A percentile compares a stretch with the other conserved stretches of the same genome.
phyloP scores from a whole-genome alignment of 495 filamentous ascomycete genomes.

The Extremus antarcticus region DNA sequence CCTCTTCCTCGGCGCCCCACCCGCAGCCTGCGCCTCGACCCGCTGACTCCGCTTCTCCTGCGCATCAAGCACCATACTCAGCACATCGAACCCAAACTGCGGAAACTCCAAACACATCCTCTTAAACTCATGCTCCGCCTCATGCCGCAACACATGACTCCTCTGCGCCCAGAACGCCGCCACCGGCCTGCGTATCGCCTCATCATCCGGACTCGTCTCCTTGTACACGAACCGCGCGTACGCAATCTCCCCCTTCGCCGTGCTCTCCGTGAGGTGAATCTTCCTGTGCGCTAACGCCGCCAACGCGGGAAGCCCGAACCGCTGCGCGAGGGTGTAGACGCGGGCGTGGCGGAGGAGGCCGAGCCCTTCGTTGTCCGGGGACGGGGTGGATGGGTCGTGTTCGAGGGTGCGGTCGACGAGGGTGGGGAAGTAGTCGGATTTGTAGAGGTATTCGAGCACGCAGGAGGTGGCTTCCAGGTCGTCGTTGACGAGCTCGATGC shows the following conservation, averaged over 20 bases:
- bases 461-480: conserved; percentile 73
- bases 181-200: conserved; percentile 65
- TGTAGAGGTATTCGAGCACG: conserved; percentile 89
- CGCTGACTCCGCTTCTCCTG: conserved; percentile 46
- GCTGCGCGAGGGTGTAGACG: conserved; percentile 80
- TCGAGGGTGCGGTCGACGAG: conserved; percentile 42
- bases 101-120: conserved; percentile 78
- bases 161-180: conserved; percentile 84
- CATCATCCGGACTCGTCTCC: conserved; percentile 57
- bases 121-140: conserved; percentile 73
- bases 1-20: conserved; percentile 37
- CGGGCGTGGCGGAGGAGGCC: conserved; percentile 77
- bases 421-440: conserved; percentile 72
- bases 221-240: conserved; percentile 87
- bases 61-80: conserved; percentile 54
- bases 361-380: conserved; percentile 58
- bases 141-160: conserved; percentile 67
- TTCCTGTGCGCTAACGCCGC: conserved; percentile 72
- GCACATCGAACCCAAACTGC: conserved; percentile 84
- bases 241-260: conserved; percentile 73
- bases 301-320: conserved; percentile 58
- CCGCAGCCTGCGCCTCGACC: conserved; percentile 23
- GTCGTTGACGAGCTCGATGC: conserved; percentile 57
- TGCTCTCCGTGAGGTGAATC: conserved; percentile 78
- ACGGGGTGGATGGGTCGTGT: conserved; percentile 44